Conservation (phyloP, 1,284 basidiomycete species). For the Melampsora larici-populina region DNA sequence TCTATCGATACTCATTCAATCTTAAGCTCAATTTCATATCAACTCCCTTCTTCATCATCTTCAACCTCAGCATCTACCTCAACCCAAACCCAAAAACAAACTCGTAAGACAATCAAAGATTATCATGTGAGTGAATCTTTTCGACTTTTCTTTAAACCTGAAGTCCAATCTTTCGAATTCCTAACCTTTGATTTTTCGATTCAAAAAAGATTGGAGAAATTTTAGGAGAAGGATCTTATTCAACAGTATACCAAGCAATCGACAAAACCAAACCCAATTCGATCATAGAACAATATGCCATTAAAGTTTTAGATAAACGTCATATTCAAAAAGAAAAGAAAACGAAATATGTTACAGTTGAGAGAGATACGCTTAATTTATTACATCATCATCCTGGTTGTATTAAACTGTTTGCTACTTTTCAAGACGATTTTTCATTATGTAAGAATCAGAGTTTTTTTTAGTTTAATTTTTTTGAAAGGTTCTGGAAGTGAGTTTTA, state of each 20-base stretch:
- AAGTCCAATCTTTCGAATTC: no score
- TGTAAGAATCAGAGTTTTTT: no score
- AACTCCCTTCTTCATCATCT: constrained; percentile 11
- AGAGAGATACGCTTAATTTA: constrained; percentile 63
- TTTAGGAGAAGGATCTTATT: constrained; percentile 55
- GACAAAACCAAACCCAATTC: constrained; percentile 42
- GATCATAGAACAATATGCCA: constrained; percentile 63
- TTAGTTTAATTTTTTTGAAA: no score
- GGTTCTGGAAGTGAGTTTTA: no score
- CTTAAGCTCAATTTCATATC: constrained; percentile 1
- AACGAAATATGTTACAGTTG: constrained; percentile 63
- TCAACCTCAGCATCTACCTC: constrained; percentile 24
- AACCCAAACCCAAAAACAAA: neutral
- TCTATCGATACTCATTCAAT: neutral
- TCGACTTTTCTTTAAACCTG: neutral
- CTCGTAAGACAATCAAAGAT: constrained; percentile 18
- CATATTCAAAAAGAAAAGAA: constrained; percentile 63
- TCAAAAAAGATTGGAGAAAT: constrained; percentile 55
- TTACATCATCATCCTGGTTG: constrained; percentile 54
- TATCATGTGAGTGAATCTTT: constrained; percentile 11
- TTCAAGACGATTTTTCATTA: constrained; percentile 47
- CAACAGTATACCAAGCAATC: constrained; percentile 51
- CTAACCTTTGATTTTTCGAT: no score
- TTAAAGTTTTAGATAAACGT: constrained; percentile 71
- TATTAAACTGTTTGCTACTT: constrained; percentile 50